These are phyloP conservation scores for Grammothele lineata DNA, from an alignment of 768 basidiomycete genomes.

Conservation along the genomic window DNA sequence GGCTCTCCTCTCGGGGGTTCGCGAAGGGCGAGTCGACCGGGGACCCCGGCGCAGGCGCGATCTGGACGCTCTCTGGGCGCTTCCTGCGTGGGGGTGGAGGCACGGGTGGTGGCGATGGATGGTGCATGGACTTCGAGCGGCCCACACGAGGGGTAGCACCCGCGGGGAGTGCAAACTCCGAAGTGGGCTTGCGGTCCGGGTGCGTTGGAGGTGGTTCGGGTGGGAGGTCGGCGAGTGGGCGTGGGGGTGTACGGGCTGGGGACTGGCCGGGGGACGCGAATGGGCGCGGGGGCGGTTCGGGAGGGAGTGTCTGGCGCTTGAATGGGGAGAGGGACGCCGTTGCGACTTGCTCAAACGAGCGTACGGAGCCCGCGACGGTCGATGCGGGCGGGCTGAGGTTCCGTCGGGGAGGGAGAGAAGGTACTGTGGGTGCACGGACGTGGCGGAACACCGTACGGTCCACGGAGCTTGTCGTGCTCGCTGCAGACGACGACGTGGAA, in stretches of 20 bases:
- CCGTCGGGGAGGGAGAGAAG: constrained; percentile 35
- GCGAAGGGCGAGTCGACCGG: constrained; percentile 12
- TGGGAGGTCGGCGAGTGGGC: constrained; percentile 26
- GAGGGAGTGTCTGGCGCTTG: background rate
- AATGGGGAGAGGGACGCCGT: constrained; percentile 25
- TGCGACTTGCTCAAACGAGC: constrained; percentile 41
- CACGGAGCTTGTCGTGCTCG: constrained; percentile 14
- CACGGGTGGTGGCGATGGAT: constrained; percentile 34
- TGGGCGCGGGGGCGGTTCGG: constrained; percentile 4
- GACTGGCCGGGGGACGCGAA: constrained; percentile 22
- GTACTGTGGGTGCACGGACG: constrained; percentile 12
- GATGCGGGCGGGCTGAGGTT: constrained; percentile 30
- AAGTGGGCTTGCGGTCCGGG: constrained; percentile 43
- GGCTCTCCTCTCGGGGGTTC: constrained; percentile 10
- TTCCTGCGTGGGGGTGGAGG: constrained; percentile 44
- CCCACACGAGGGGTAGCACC: constrained; percentile 36
- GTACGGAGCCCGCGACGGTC: constrained; percentile 29
- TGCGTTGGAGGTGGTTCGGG: constrained; percentile 47
- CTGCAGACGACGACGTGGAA: constrained; percentile 11
- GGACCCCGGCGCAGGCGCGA: constrained; percentile 20
- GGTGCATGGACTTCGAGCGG: constrained; percentile 55
- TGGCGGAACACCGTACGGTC: constrained; percentile 4
- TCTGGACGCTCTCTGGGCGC: constrained; percentile 64
- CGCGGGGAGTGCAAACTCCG: constrained; percentile 5
- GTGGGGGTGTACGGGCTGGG: constrained; percentile 29